These are phyloP conservation scores for Candida ipomoeae DNA, from an alignment of 805 yeast genomes.

Conservation along the genomic window DNA sequence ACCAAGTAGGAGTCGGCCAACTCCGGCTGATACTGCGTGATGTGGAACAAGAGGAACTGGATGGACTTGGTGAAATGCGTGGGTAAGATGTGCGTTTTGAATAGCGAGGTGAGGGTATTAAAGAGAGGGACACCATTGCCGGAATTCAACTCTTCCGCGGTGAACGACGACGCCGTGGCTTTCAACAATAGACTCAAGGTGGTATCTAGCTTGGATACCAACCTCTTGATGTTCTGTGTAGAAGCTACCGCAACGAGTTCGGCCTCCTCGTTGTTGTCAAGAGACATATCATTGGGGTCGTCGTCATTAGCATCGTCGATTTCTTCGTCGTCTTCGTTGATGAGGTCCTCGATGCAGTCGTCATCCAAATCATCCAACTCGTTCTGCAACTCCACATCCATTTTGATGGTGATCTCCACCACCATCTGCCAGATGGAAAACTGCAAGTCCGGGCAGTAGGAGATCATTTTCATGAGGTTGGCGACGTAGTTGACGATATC, in stretches of 20 bases:
- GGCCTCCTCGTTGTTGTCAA: slow-evolving; percentile 14
- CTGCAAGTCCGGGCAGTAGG: slow-evolving; percentile 74
- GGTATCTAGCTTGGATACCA: slow-evolving; percentile 69
- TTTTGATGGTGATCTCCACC: slow-evolving; percentile 72
- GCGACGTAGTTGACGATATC: slow-evolving; percentile 59
- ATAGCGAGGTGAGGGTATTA: slow-evolving; percentile 69
- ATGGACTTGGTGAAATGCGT: slow-evolving; percentile 88
- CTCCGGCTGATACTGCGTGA: slow-evolving; percentile 77
- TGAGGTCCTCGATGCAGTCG: slow-evolving; percentile 50
- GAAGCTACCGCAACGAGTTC: slow-evolving; percentile 32
- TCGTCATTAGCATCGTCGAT: slow-evolving; percentile 21
- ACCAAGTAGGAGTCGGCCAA: slow-evolving; percentile 82
- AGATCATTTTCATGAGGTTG: slow-evolving; percentile 56
- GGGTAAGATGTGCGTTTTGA: slow-evolving; percentile 79
- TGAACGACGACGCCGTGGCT: slow-evolving; percentile 47
- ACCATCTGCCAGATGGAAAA: slow-evolving; percentile 75
- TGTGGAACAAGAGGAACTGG: slow-evolving; percentile 77
- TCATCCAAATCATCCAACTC: slow-evolving; percentile 83
- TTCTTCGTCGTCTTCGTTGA: slow-evolving; percentile 45
- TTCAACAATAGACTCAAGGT: slow-evolving; percentile 56
- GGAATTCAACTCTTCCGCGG: slow-evolving; percentile 46
- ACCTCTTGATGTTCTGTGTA: slow-evolving; percentile 45
- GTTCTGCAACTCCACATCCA: slow-evolving; percentile 90
- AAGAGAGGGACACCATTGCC: slow-evolving; percentile 68
- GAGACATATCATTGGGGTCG: slow-evolving; percentile 20